Evolutionary conservation across 441 rosid genomes (phyloP).

Genomic region (Iberis amara): DNA sequence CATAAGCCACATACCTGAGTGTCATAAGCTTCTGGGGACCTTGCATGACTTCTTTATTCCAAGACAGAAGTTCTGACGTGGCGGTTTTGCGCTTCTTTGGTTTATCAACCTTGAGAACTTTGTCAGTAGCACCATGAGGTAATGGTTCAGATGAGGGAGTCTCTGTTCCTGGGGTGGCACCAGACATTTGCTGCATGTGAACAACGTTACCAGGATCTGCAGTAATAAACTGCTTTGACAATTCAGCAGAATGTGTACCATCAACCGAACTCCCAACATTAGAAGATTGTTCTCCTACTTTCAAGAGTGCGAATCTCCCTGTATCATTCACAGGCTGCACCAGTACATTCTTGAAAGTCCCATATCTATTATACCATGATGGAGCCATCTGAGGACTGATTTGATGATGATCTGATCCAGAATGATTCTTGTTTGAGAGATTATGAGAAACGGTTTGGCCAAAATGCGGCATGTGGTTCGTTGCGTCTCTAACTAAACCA

Average conservation of each 20-base stretch:
- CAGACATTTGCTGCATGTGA: slow-evolving; percentile 30
- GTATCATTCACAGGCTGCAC: slow-evolving; percentile 42
- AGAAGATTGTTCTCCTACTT: slow-evolving; percentile 37
- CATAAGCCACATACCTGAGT: slow-evolving; percentile 45
- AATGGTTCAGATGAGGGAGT: slow-evolving; percentile 35
- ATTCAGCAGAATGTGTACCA: slow-evolving; percentile 33
- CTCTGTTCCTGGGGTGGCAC: slow-evolving; percentile 33
- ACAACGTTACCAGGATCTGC: slow-evolving; percentile 31
- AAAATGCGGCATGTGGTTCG: slow-evolving; percentile 33
- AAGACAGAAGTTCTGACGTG: slow-evolving; percentile 51
- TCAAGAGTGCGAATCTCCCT: slow-evolving; percentile 33
- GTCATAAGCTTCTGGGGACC: slow-evolving; percentile 43
- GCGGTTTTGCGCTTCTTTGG: slow-evolving; percentile 67
- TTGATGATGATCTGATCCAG: slow-evolving; percentile 43
- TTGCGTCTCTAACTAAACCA: slow-evolving; percentile 31
- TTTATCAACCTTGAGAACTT: slow-evolving; percentile 32
- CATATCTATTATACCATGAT: slow-evolving; percentile 70
- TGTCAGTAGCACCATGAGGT: slow-evolving; percentile 34
- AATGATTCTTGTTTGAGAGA: slow-evolving; percentile 30
- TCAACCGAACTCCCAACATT: slow-evolving; percentile 40
- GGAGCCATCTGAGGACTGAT: slow-evolving; percentile 70
- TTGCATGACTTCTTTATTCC: slow-evolving; percentile 62
- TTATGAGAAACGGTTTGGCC: slow-evolving; percentile 37
- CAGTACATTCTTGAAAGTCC: slow-evolving; percentile 60
- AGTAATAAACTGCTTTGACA: slow-evolving; percentile 35